Base-by-base conservation (phyloP, 768 basidiomycete species). In the Sistotremastrum suecicum region DNA sequence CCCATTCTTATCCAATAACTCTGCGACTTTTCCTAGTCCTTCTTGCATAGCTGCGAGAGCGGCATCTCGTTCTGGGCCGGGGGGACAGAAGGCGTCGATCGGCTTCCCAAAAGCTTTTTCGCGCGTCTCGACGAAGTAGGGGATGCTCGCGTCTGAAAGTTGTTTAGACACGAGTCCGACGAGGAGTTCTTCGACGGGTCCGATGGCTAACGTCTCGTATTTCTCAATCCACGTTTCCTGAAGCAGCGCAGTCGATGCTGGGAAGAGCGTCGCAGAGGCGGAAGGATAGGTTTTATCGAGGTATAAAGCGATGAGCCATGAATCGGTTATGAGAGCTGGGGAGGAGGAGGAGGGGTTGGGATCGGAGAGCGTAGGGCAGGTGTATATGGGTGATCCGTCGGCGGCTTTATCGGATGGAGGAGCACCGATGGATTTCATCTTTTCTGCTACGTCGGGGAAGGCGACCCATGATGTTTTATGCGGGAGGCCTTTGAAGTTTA, bases 391-490 rank as follows among this genome's bases (percentile, higher is more conserved):
- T 6, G 42, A 42, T 1, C 65, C 66, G 41, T 68, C 62, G 2
- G 54, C 46, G 30, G 58, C 57, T n/a, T 42, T 55, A 9, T 37
- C 39, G 0, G 66, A 68, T 7, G 70, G 63, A 1, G 53, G 44
- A 1, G 68, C 64, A 1, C 67, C 66, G 20, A 67, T 47, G 44
- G 65, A 57, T 45, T 60, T 60, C 54, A 57, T 56, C 40, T 57
- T 51, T 0, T 43, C 31, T 43, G 58, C 65, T 42, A 79, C 69
- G 44, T 77, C 71, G 3, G 69, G 69, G 49, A 65, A 71, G 47
- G 75, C 74, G 45, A 76, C 54, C 68, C 70, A 73, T 39, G 67
- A 63, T 3, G 74, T 75, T 51, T 60, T 65, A 57, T 70, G 70
- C 1, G 66, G 54, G 28, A 69, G 40, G 29, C 56, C 55, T 50